phyloP scores from a whole-genome alignment of 768 basidiomycete genomes.

The Tephrocybe sp. region DNA sequence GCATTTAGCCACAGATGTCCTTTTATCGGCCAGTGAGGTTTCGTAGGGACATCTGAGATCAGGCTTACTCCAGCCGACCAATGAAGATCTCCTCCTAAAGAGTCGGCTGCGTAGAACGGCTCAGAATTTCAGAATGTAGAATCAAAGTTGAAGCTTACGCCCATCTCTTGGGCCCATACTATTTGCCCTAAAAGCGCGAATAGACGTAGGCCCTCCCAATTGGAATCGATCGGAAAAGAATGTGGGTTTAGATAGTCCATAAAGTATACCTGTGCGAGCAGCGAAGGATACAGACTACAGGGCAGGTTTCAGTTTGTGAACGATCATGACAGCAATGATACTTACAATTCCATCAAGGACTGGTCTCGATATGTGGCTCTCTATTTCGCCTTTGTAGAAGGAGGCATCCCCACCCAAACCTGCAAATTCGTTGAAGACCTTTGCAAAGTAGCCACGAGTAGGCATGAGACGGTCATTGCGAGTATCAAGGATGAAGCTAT shows the following conservation, averaged over 20 bases:
- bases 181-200: slow-evolving; percentile 76
- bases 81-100: slow-evolving; percentile 78
- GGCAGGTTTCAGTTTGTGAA: background rate
- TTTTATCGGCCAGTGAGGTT: slow-evolving; percentile 84
- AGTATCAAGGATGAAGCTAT: slow-evolving; percentile 74
- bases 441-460: slow-evolving; percentile 61
- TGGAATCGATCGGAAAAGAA: slow-evolving; percentile 88
- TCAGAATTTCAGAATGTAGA: slow-evolving; percentile 1
- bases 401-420: slow-evolving; percentile 80
- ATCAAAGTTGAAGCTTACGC: slow-evolving; percentile 38
- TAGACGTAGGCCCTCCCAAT: slow-evolving; percentile 85
- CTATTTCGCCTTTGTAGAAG: slow-evolving; percentile 73
- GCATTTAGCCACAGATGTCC: slow-evolving; percentile 80
- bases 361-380: slow-evolving; percentile 60
- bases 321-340: slow-evolving; percentile 5
- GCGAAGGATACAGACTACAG: slow-evolving; percentile 73
- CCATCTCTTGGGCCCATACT: slow-evolving; percentile 78
- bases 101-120: slow-evolving; percentile 60
- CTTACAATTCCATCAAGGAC: slow-evolving; percentile 61
- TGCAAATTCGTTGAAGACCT: slow-evolving; percentile 68
- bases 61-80: slow-evolving; percentile 79
- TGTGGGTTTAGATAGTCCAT: slow-evolving; percentile 51
- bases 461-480: slow-evolving; percentile 69
- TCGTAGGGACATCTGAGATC: slow-evolving; percentile 70
- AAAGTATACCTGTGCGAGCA: slow-evolving; percentile 69